phyloP scores from a whole-genome alignment of 306 rosid species.

The Betula pendula region DNA sequence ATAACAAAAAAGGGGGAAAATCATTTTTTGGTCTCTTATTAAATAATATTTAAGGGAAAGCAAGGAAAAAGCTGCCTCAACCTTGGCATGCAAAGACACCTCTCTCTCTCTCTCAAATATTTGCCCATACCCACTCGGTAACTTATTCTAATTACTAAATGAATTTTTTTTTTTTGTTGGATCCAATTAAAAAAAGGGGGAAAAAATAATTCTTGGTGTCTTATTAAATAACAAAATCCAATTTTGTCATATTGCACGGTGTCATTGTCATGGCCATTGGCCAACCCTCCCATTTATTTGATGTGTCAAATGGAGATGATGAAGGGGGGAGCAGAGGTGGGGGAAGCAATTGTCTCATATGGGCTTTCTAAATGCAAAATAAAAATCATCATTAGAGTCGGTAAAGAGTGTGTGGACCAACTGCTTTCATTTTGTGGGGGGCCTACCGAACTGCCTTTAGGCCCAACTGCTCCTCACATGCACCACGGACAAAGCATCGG shows the following conservation, averaged over 20 bases:
- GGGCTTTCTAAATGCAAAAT: constrained; percentile 11
- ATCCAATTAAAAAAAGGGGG: background rate
- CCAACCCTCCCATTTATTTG: background rate
- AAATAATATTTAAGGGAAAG: constrained; percentile 22
- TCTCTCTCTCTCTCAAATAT: too few relatives aligned
- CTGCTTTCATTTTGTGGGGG: constrained; percentile 12
- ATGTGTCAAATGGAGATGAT: background rate
- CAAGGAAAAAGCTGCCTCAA: constrained; percentile 23
- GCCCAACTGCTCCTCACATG: constrained; percentile 39
- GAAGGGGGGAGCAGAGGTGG: background rate
- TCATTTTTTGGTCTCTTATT: too few relatives aligned
- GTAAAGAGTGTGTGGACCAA: constrained; percentile 29
- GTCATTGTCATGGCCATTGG: background rate
- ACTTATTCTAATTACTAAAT: too few relatives aligned
- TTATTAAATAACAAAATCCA: too few relatives aligned
- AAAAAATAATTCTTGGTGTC: background rate
- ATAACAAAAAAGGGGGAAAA: too few relatives aligned
- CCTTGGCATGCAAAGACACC: background rate
- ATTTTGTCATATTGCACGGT: background rate
- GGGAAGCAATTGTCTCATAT: constrained; percentile 29
- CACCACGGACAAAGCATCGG: constrained; percentile 1
- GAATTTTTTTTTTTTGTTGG: too few relatives aligned
- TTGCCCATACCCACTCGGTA: too few relatives aligned
- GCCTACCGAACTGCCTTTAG: constrained; percentile 6
- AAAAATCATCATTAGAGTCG: constrained; percentile 27